phyloP scores from a whole-genome alignment of 352 stramenopile genomes.

The Globisporangium apiculatum region DNA sequence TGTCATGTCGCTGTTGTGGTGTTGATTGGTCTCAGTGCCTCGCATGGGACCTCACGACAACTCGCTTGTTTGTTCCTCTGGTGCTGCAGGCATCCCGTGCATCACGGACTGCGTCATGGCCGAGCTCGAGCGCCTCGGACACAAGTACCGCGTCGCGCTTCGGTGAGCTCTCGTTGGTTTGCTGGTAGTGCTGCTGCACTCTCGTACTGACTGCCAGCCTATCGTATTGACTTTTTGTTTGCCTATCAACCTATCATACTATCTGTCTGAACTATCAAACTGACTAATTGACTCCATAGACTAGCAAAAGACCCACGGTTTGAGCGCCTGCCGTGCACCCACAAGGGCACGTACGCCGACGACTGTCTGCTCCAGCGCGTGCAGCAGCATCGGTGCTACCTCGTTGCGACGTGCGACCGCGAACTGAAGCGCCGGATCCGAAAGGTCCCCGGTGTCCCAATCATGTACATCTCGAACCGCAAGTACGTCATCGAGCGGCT shows the following conservation, averaged over 20 bases:
- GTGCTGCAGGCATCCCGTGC: constrained; percentile 80
- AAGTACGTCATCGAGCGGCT: constrained; percentile 99
- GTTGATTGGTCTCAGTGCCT: background rate
- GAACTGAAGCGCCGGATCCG: constrained; percentile 98
- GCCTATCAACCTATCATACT: background rate
- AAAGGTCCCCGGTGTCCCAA: constrained; percentile 99
- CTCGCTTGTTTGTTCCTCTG: constrained; percentile 1
- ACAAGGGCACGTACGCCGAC: constrained; percentile 99
- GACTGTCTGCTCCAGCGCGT: constrained; percentile 94
- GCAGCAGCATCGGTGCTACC: constrained; percentile 96
- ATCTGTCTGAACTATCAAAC: background rate
- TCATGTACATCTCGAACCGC: constrained; percentile 99
- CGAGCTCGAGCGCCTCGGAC: constrained; percentile 98
- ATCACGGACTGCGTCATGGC: constrained; percentile 99
- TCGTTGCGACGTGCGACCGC: constrained; percentile 99
- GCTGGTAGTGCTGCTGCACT: background rate
- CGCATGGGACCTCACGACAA: too few relatives aligned
- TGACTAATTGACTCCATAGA: constrained; percentile 9
- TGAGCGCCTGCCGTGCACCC: constrained; percentile 95
- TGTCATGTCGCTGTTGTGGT: background rate
- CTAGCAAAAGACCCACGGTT: constrained; percentile 98
- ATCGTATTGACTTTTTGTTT: too few relatives aligned
- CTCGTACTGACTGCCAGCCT: background rate
- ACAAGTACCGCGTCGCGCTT: constrained; percentile 95
- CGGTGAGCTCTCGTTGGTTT: constrained; percentile 14